These are phyloP conservation scores for Arabidopsis hybrid DNA, from an alignment of 441 rosid genomes.

Conservation along the genomic window DNA sequence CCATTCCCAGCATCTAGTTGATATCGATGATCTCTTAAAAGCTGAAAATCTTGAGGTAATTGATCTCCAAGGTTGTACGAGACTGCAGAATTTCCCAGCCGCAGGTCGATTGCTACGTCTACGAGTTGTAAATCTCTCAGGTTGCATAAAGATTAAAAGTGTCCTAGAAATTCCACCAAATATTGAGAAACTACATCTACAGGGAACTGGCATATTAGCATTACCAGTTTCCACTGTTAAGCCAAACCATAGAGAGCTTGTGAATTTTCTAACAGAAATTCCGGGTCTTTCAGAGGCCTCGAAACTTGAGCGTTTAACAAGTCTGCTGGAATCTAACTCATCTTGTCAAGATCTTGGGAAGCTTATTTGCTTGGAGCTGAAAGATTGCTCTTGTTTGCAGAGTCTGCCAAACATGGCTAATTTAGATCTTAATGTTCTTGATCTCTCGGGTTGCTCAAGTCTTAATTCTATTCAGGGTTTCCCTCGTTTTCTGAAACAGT, in stretches of 20 bases:
- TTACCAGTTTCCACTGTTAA: background rate
- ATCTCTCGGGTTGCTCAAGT: constrained; percentile 33
- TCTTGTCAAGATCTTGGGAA: constrained; percentile 5
- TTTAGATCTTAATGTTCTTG: constrained; percentile 31
- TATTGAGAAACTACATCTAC: constrained; percentile 14
- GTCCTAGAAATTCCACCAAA: constrained; percentile 19
- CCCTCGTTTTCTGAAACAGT: constrained; percentile 20
- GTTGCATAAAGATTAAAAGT: constrained; percentile 8
- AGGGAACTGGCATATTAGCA: constrained; percentile 1
- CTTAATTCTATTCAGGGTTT: constrained; percentile 18
- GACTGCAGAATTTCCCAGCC: constrained; percentile 16
- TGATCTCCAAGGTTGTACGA: constrained; percentile 34
- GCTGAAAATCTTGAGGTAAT: constrained; percentile 31
- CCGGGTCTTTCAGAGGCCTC: background rate
- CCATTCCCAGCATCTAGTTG: constrained; percentile 4
- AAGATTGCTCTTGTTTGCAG: constrained; percentile 19
- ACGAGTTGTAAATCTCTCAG: constrained; percentile 21
- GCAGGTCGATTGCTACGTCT: constrained; percentile 9
- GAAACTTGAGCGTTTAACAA: background rate
- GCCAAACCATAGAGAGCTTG: background rate
- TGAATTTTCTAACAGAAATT: background rate
- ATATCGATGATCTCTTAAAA: constrained; percentile 3
- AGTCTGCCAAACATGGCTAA: constrained; percentile 25
- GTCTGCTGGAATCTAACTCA: background rate
- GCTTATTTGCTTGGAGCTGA: constrained; percentile 27